Evolutionary conservation across 2,329 filamentous ascomycete species (phyloP).

Genomic region (Curvularia lunata): DNA sequence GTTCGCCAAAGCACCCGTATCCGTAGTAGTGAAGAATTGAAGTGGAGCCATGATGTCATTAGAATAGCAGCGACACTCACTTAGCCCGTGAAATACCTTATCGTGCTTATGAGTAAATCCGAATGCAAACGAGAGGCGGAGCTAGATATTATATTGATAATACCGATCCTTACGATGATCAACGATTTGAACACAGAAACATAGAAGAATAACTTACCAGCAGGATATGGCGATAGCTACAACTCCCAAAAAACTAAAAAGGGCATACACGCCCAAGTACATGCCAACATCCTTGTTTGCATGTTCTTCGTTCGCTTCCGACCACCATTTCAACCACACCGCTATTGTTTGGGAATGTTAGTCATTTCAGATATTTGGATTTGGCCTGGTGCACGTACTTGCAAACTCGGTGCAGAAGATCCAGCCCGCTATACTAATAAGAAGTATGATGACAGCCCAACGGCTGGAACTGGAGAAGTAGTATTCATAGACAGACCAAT

Average conservation of each 20-base stretch:
- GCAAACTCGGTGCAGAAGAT: not conserved
- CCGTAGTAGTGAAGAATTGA: not conserved
- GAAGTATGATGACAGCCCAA: not conserved
- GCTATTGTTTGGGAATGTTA: slow-evolving; percentile 1
- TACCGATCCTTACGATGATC: not conserved
- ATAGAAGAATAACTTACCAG: not conserved
- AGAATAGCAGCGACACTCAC: not conserved
- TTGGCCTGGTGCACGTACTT: not conserved
- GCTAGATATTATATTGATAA: not conserved
- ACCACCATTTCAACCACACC: slow-evolving; percentile 8
- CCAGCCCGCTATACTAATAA: slow-evolving; percentile 1
- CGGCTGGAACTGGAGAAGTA: slow-evolving; percentile 1
- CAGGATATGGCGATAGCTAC: slow-evolving; percentile 3
- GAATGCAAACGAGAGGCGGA: not conserved
- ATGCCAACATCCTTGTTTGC: not conserved
- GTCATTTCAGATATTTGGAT: not conserved
- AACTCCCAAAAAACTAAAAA: slow-evolving; percentile 1
- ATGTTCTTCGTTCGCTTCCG: not conserved
- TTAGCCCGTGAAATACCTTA: not conserved
- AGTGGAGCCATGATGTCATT: not conserved
- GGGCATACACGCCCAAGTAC: not conserved
- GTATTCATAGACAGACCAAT: slow-evolving; percentile 4
- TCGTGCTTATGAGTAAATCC: not conserved
- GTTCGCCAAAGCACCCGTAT: not conserved
- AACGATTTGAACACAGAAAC: not conserved